Conservation (phyloP, 2,329 filamentous ascomycete species). For the Aureobasidium sp. region DNA sequence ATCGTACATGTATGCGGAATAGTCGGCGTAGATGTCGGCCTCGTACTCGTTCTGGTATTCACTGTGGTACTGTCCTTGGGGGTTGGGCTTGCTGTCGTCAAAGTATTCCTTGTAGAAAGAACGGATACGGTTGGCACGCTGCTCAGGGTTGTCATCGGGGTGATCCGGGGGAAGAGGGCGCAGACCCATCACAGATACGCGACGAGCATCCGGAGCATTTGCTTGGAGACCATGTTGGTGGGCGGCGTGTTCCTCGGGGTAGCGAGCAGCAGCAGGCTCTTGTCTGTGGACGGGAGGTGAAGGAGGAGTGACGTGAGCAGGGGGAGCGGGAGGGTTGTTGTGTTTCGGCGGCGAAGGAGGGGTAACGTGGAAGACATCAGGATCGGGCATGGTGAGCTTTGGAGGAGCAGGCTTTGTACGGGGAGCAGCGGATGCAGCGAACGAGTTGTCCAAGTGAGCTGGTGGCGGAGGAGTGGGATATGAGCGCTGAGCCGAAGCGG, state of each 20-base stretch:
- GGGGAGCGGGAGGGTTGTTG: not conserved
- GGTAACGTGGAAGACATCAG: constrained; percentile 12
- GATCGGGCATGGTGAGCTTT: constrained; percentile 7
- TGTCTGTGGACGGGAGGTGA: constrained; percentile 10
- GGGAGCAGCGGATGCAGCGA: not conserved
- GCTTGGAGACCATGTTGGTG: not conserved
- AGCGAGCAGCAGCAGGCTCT: not conserved
- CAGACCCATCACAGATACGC: constrained; percentile 53
- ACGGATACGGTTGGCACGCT: constrained; percentile 89
- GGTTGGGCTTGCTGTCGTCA: constrained; percentile 63
- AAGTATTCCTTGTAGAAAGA: constrained; percentile 99
- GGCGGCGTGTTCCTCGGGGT: not conserved
- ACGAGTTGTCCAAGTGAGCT: not conserved
- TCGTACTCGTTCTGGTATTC: constrained; percentile 57
- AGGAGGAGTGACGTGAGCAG: constrained; percentile 9
- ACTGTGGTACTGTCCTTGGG: constrained; percentile 24
- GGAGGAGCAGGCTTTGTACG: constrained; percentile 5
- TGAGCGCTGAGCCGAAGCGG: not conserved
- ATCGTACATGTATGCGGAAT: constrained; percentile 51
- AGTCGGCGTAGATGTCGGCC: constrained; percentile 53
- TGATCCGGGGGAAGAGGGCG: constrained; percentile 85
- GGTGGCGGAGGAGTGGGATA: not conserved
- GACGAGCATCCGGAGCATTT: constrained; percentile 35
- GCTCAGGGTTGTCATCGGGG: constrained; percentile 82
- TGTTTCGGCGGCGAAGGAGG: constrained; percentile 12